phyloP scores from a whole-genome alignment of 257 asterid species.

The Fraxinus cuspidata region DNA sequence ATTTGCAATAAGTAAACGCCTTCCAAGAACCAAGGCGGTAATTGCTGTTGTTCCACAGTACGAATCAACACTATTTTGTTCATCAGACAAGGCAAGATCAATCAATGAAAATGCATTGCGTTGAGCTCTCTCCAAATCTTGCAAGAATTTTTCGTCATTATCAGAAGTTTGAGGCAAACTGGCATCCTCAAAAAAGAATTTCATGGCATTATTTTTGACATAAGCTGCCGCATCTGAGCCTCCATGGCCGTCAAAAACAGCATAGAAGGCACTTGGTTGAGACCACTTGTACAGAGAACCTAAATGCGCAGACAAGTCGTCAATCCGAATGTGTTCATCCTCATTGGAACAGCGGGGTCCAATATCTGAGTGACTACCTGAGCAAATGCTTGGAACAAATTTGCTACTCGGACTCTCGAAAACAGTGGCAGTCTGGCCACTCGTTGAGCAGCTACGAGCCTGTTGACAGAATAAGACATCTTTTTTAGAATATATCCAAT shows the following conservation, averaged over 20 bases:
- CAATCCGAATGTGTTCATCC: slow-evolving; percentile 78
- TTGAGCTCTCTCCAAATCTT: slow-evolving; percentile 55
- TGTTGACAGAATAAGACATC: slow-evolving; percentile 29
- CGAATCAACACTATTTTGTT: slow-evolving; percentile 46
- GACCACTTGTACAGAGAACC: slow-evolving; percentile 66
- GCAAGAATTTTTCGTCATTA: slow-evolving; percentile 58
- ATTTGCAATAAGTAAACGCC: slow-evolving; percentile 71
- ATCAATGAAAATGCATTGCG: slow-evolving; percentile 63
- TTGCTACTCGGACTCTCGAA: slow-evolving; percentile 42
- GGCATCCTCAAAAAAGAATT: slow-evolving; percentile 72
- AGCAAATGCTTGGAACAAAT: slow-evolving; percentile 52
- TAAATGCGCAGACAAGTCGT: slow-evolving; percentile 63
- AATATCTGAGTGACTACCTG: slow-evolving; percentile 85
- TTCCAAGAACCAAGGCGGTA: slow-evolving; percentile 75
- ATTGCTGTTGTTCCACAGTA: slow-evolving; percentile 93
- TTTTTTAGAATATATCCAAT: neutral
- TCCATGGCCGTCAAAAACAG: slow-evolving; percentile 95
- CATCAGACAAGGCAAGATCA: slow-evolving; percentile 77
- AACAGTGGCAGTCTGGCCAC: slow-evolving; percentile 39
- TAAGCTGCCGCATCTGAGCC: slow-evolving; percentile 81
- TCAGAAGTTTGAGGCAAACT: slow-evolving; percentile 57
- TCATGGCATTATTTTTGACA: slow-evolving; percentile 64
- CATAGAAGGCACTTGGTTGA: slow-evolving; percentile 74
- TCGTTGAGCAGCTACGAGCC: slow-evolving; percentile 77
- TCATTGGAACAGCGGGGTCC: slow-evolving; percentile 86